Evolutionary conservation across 805 yeast genomes (phyloP), one percentile per base, ranked within the genome.

Genomic region (Saturnispora sekii): DNA sequence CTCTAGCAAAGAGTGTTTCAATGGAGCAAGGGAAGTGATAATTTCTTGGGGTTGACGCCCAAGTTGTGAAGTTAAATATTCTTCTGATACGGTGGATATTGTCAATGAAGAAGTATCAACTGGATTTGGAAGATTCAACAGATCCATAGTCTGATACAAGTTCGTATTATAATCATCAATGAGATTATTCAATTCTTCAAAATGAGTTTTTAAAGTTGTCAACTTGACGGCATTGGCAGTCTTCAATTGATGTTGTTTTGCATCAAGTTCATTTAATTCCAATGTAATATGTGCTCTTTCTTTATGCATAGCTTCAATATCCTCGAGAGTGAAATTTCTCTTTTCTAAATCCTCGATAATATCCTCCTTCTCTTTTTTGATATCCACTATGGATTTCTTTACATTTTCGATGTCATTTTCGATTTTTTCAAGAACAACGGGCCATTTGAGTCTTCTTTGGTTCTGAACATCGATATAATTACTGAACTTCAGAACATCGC

Each of bases 401-500:
- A 48, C 76, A 65, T 33, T 61, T 58, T 55, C 61, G 36, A 80
- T 71, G 54, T 84, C 93, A 6, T 59, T 61, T 30, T 69, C 66
- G 47, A 84, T 72, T 51, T 76, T 76, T n/a, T 69, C 66, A 40
- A 86, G 58, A 37, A 77, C 73, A 14, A 61, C 51, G 2, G 73
- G 68, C 93, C 95, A 84, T 57, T 77, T 79, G 11, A 59, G 52
- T 51, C 79, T 81, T 48, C 85, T 69, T n/a, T 67, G 66, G 52
- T 78, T 75, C 76, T 84, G 79, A 7, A 76, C 69, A 37, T 76
- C 76, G 43, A 84, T 77, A 56, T 82, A 85, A n/a, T 78, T 81
- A 53, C 75, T 72, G 55, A 85, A 83, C 60, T 83, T 82, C 37
- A 67, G 65, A 36, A 82, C 68, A 60, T 87, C 96, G 49, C 76